phyloP scores from a whole-genome alignment of 2,329 filamentous ascomycete species.

The Cytospora leucostoma region DNA sequence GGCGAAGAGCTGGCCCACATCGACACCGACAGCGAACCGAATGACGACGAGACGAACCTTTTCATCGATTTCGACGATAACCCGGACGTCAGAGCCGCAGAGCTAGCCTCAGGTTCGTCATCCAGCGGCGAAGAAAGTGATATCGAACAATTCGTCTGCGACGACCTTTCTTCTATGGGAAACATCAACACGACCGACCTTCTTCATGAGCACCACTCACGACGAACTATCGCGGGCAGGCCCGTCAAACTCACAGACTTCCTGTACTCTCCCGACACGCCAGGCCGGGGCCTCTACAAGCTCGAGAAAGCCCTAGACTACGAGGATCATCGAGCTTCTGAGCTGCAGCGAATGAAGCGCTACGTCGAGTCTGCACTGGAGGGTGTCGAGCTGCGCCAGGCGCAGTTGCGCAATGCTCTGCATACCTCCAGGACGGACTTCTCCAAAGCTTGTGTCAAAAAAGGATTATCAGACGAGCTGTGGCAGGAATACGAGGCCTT shows the following conservation, averaged over 20 bases:
- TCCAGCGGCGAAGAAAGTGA: neutral
- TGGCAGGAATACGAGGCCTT: constrained; percentile 14
- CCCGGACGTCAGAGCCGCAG: neutral
- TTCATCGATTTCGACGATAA: neutral
- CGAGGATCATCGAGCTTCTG: neutral
- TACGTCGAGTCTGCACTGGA: neutral
- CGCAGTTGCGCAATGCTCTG: neutral
- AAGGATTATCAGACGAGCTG: neutral
- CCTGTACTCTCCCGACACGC: neutral
- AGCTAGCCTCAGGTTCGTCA: too few relatives aligned
- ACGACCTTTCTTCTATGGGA: neutral
- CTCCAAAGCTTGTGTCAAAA: neutral
- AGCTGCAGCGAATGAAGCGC: neutral
- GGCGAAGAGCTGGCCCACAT: too few relatives aligned
- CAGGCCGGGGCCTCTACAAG: constrained; percentile 4
- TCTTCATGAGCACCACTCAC: neutral
- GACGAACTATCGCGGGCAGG: neutral
- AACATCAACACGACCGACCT: neutral
- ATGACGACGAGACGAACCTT: neutral
- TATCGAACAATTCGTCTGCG: neutral
- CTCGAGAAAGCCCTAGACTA: neutral
- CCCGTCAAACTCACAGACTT: neutral
- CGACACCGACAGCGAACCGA: neutral
- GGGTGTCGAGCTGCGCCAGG: neutral
- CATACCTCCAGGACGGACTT: neutral